Base-by-base conservation (phyloP, 2,329 filamentous ascomycete species). In the Trichoderma endophyticum region DNA sequence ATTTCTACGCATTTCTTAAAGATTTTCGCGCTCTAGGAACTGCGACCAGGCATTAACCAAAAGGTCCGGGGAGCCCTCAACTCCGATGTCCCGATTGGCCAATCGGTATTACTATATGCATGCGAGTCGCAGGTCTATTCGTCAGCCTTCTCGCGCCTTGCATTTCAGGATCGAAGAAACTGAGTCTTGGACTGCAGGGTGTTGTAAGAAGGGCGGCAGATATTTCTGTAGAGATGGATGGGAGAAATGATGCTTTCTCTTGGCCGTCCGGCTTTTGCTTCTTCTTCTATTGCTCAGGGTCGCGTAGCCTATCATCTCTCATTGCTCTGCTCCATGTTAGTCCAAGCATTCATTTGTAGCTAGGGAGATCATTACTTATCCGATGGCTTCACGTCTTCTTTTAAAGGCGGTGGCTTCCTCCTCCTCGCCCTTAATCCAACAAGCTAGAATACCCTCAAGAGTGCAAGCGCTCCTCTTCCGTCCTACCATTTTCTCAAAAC, bases 321-420 rank as follows among this genome's bases (percentile, higher is more conserved):
- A 24, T 26, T 24, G 26, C 21, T 21, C 4, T 36, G 18, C n/a
- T 34, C 34, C 24, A 18, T 60, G 11, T 48, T 30, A n/a, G 36
- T 8, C 15, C 30, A 24, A 14, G 7, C 5, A 51, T 30, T 61
- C n/a, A n/a, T 15, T 48, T 24, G 15, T 61, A 30, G 43, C 2
- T 21, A n/a, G 8, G 30, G 11, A 9, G 4, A 34, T n/a, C 28
- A 4, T 54, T n/a, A 30, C 6, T 9, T 15, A 71, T 43, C 39
- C 4, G 28, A 61, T 68, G 70, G 34, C 70, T 48, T 68, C 63
- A 9, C 63, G 51, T 39, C 11, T 71, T 59, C 62, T 71, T 30
- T n/a, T 36, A 6, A 60, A 32, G 21, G 36, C 18, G 18, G 18
- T 54, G 9, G 43, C 39, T 28, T 62, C 57, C 3, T 62, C 70